Evolutionary conservation across 1,139 yeast genomes (phyloP).

Genomic region (Meyerozyma smithsonii): DNA sequence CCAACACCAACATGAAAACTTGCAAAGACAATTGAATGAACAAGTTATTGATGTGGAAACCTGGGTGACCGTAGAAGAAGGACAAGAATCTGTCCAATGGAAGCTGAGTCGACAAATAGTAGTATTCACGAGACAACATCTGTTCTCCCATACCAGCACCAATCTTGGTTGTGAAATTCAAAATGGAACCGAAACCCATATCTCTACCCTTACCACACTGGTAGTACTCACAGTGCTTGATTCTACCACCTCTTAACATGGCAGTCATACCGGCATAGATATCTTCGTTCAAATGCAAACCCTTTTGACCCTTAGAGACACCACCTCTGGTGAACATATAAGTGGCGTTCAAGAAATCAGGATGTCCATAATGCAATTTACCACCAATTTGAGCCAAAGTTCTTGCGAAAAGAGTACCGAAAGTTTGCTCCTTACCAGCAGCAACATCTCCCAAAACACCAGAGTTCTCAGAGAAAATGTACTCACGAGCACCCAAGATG

Average conservation of each 20-base stretch:
- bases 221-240: constrained; percentile 97
- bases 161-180: constrained; percentile 97
- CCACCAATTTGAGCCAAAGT: constrained; percentile 98
- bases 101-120: constrained; percentile 93
- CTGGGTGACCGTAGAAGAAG: constrained; percentile 97
- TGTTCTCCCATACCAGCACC: constrained; percentile 99
- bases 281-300: constrained; percentile 97
- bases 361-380: constrained; percentile 98
- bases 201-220: constrained; percentile 99
- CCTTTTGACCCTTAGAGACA: constrained; percentile 98
- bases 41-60: constrained; percentile 97
- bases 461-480: constrained; percentile 96
- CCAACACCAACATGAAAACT: constrained; percentile 84
- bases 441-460: constrained; percentile 99
- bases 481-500: constrained; percentile 98
- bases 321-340: constrained; percentile 99
- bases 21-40: constrained; percentile 94
- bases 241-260: constrained; percentile 95
- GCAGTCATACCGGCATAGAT: constrained; percentile 99
- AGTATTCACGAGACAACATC: constrained; percentile 96
- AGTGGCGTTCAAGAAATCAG: constrained; percentile 93
- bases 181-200: constrained; percentile 97
- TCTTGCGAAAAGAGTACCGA: constrained; percentile 97
- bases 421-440: constrained; percentile 99
- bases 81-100: constrained; percentile 97